Base-by-base conservation (phyloP, 2,329 filamentous ascomycete species). In the Emericellopsis cladophorae region DNA sequence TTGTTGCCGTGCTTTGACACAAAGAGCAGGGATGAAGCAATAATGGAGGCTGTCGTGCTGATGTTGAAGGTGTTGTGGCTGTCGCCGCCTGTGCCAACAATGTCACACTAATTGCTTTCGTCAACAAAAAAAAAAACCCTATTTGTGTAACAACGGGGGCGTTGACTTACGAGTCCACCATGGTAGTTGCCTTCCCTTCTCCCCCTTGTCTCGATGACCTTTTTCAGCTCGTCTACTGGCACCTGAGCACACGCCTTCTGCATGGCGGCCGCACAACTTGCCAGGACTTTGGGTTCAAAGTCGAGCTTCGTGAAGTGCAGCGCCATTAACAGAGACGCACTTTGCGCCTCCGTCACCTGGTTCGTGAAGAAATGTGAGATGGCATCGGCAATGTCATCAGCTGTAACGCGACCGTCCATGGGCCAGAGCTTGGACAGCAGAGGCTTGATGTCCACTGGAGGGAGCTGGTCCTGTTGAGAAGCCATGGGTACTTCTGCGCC, bases 21-120 rank as follows among this genome's bases (percentile, higher is more conserved):
- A 52, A 93, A 72, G 31, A 98, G 74, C 23, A 93, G 68, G 5
- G 88, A 79, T 6, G 88, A 93, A 37, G 86, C 87, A 38, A 98
- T 69, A 55, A 98, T 95, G 15, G 88, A 95, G 3, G 92, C 79
- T 7, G 92, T 95, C 5, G 92, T 98, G 51, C 84, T 92, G 58
- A 98, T 90, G 61, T 98, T 98, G 77, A 95, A 98, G 29, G 92
- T 98, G 61, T 94, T 87, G 70, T 96, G 89, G 16, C 84, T 82
- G 66, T 98, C 92, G 55, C 92, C 92, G 49, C 92, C 92, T 7
- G 92, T 98, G 50, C 92, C 92, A 44, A 98, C 92, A 58, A 98
- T 96, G 60, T 98, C 92, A 58, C 89, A 79, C 68, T 78, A 21
- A 34, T 11, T n/a, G 7, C n/a, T 5, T 6, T 29, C 12, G 26